Percentiles rank a stretch among this genome's conserved stretches.
Conservation (phyloP, 1,139 yeast genomes). For the Yamadazyma blattariae region DNA sequence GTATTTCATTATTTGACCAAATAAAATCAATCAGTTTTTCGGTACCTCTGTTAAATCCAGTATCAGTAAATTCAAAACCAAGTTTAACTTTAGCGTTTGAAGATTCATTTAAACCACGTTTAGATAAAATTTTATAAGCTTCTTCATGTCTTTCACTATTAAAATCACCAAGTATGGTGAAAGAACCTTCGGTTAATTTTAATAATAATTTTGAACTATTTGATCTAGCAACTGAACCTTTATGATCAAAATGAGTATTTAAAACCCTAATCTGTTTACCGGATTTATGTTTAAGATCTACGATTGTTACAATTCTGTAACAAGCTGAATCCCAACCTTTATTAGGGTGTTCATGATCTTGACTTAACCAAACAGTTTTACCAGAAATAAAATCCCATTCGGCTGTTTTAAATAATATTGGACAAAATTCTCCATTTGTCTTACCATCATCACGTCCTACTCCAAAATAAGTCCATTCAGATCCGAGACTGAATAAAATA, state of each 20-base stretch:
- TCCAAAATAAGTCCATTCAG: constrained; percentile 40
- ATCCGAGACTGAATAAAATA: constrained; percentile 21
- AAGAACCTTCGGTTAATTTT: constrained; percentile 23
- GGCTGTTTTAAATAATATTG: constrained; percentile 34
- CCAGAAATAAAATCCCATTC: constrained; percentile 29
- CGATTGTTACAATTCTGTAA: constrained; percentile 40
- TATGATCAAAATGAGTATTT: constrained; percentile 46
- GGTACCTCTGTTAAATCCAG: constrained; percentile 16
- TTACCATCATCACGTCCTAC: constrained; percentile 51
- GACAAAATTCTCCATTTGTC: constrained; percentile 43
- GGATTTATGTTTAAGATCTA: constrained; percentile 24
- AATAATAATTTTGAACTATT: constrained; percentile 29
- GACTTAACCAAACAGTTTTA: constrained; percentile 44
- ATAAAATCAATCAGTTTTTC: constrained; percentile 26
- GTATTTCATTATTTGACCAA: constrained; percentile 22
- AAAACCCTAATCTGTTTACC: constrained; percentile 29
- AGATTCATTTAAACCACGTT: constrained; percentile 22
- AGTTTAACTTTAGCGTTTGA: constrained; percentile 18
- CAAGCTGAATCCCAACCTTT: constrained; percentile 44
- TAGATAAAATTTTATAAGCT: constrained; percentile 21
- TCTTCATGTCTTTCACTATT: constrained; percentile 15
- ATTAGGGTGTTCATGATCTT: constrained; percentile 39
- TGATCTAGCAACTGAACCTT: constrained; percentile 36
- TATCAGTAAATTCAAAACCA: constrained; percentile 31
- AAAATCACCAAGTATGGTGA: constrained; percentile 28